Base-by-base conservation (phyloP, 2,329 filamentous ascomycete genomes). In the Colletotrichum acutatum region DNA sequence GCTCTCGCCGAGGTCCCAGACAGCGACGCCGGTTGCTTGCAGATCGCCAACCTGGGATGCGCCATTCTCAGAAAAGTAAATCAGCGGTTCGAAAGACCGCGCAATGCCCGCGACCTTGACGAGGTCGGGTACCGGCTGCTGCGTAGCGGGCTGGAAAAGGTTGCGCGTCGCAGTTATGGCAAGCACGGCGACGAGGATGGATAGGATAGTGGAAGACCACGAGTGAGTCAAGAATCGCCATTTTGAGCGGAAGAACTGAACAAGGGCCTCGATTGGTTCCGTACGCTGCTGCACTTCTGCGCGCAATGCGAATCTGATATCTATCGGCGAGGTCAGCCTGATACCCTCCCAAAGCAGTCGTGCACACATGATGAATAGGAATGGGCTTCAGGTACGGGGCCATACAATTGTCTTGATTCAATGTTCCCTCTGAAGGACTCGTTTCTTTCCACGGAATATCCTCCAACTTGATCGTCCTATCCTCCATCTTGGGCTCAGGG, bases 1-100 rank as follows among this genome's bases (percentile, higher is more conserved):
- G 76, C 93, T 97, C 86, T 98, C 96, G 71, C 95, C 93, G 6
- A 98, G 88, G 80, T 98, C 96, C 94, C 95, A 98, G 30, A 98
- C 95, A 0, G 96, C 96, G 37, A 97, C 92, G 56, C 95, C 94
- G 0, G 95, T 98, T 67, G 97, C 95, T 82, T 97, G 95, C 61
- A 98, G 86, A 75, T 97, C 94, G 71, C 93, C 92, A 53, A 98
- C 95, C 79, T 98, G 95, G 49, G 92, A 90, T 56, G 95, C 92
- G 9, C 95, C 95, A 79, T 95, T 93, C 79, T 98, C 95, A 0
- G 95, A 97, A 80, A 97, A 98, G 84, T 97, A 97, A 74, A 98
- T 97, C 57, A 98, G 88, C 6, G 96, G 96, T 81, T 98, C 96
- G 79, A 98, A 97, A 11, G 95, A 95, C 78, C 94, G 94, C 61